Conservation (phyloP, 1,139 yeast species). For the Candida gigantensis region DNA sequence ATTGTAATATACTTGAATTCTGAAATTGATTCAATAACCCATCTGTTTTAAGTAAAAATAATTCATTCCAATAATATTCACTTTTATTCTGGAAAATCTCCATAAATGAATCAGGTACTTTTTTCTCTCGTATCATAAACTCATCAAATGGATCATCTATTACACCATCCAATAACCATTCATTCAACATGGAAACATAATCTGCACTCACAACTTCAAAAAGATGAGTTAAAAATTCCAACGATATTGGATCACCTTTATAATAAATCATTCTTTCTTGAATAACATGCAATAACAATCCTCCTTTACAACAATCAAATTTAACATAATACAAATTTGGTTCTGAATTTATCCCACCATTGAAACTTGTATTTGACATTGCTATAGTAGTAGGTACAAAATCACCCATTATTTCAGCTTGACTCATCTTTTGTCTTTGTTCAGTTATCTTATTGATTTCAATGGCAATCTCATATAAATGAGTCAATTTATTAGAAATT, state of each 20-base stretch:
- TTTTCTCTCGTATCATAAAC: slow-evolving; percentile 63
- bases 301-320: slow-evolving; percentile 66
- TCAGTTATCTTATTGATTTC: slow-evolving; percentile 44
- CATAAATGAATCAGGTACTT: slow-evolving; percentile 29
- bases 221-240: slow-evolving; percentile 50
- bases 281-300: slow-evolving; percentile 60
- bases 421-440: slow-evolving; percentile 12
- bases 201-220: slow-evolving; percentile 62
- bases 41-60: slow-evolving; percentile 72
- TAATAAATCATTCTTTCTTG: slow-evolving; percentile 56
- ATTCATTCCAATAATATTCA: slow-evolving; percentile 87
- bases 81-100: slow-evolving; percentile 50
- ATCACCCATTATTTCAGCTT: slow-evolving; percentile 8
- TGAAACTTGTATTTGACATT: slow-evolving; percentile 4
- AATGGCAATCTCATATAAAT: slow-evolving; percentile 56
- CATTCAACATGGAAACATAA: slow-evolving; percentile 68
- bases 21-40: slow-evolving; percentile 72
- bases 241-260: slow-evolving; percentile 67
- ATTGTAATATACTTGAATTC: slow-evolving; percentile 54
- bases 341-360: slow-evolving; percentile 5
- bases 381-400: slow-evolving; percentile 49
- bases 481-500: slow-evolving; percentile 39
- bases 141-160: slow-evolving; percentile 82
- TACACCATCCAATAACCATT: slow-evolving; percentile 77
- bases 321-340: slow-evolving; percentile 27